Base-by-base conservation (phyloP, 2,329 filamentous ascomycete species). In the Mariannaea sp. region DNA sequence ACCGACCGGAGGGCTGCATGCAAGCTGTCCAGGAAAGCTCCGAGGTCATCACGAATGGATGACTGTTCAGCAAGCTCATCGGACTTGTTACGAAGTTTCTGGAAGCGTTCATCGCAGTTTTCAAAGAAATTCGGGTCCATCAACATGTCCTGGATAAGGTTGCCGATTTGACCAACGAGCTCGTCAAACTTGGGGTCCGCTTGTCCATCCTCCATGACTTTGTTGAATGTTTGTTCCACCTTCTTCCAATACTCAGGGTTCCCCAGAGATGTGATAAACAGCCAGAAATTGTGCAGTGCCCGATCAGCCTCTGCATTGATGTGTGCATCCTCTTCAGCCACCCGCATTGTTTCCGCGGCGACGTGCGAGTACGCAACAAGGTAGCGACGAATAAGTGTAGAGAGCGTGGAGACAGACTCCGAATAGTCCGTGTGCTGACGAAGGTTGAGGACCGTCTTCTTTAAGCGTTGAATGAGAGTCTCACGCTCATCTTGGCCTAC, bases 61-160 rank as follows among this genome's bases (percentile, higher is more conserved):
- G 88, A 88, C 35, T 88, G 84, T 0, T 79, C 80, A 2, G 85
- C 83, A 2, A 91, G 78, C 56, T 88, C 84, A 56, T 86, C 82
- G 4, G 80, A 78, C 64, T 81, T 80, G 9, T 73, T 71, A 24
- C 81, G 77, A 5, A 87, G 60, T 3, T 79, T 72, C 12, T 77
- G 71, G 30, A 86, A 72, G 8, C 79, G 77, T 42, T 79, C 70
- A 19, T 88, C 84, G 1, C 85, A 85, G 32, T 90, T 80, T 40
- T 92, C 88, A 65, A 95, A 90, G 72, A 96, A 97, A 4, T 86
- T 82, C 0, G 93, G 92, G 57, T 97, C 89, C 0, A 86, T 94
- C 35, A 97, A 76, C 70, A 97, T 86, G 57, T 88, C 86, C 66
- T 96, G 88, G 4, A 96, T 71, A 4, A 89, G 83, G 49, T 86